Evolutionary conservation across 2,329 filamentous ascomycete genomes (phyloP).

Genomic region (Didymella sp.): DNA sequence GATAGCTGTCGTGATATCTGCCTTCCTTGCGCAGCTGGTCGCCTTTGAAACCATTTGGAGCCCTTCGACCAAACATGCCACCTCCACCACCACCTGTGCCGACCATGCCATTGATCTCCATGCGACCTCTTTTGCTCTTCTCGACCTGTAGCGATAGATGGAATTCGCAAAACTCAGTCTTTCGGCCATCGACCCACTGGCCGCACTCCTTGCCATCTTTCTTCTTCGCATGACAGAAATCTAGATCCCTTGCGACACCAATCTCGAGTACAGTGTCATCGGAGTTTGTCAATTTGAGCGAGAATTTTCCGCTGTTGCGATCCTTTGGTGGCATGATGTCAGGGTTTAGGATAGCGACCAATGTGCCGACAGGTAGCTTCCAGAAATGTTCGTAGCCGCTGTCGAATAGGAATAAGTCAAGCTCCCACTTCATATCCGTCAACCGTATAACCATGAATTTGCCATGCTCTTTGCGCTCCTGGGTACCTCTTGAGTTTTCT

Average conservation of each 20-base stretch:
- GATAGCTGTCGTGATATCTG: conserved; percentile 62
- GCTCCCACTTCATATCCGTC: conserved; percentile 86
- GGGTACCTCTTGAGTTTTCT: conserved; percentile 50
- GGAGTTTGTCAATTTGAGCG: conserved; percentile 81
- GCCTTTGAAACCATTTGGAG: conserved; percentile 32
- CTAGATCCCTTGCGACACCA: conserved; percentile 82
- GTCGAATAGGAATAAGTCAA: conserved; percentile 92
- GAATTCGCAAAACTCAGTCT: conserved; percentile 91
- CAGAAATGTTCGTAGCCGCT: conserved; percentile 91
- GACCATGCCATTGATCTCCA: conserved; percentile 79
- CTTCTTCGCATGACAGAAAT: conserved; percentile 83
- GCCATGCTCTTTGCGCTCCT: conserved; percentile 62
- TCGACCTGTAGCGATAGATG: conserved; percentile 84
- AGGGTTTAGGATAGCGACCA: conserved; percentile 91
- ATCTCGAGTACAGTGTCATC: conserved; percentile 91
- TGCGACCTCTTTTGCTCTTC: conserved; percentile 70
- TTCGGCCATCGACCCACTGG: conserved; percentile 84
- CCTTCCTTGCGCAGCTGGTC: conserved; percentile 45
- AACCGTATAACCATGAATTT: conserved; percentile 95
- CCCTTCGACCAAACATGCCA: conserved; percentile 44
- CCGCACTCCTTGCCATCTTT: conserved; percentile 84
- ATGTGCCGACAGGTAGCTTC: conserved; percentile 89
- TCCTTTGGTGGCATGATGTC: conserved; percentile 86
- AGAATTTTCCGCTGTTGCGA: conserved; percentile 82
- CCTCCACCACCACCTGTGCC: conserved; percentile 50